Base-by-base conservation (phyloP, 2,329 filamentous ascomycete species). In the Trichothecium sympodiale region DNA sequence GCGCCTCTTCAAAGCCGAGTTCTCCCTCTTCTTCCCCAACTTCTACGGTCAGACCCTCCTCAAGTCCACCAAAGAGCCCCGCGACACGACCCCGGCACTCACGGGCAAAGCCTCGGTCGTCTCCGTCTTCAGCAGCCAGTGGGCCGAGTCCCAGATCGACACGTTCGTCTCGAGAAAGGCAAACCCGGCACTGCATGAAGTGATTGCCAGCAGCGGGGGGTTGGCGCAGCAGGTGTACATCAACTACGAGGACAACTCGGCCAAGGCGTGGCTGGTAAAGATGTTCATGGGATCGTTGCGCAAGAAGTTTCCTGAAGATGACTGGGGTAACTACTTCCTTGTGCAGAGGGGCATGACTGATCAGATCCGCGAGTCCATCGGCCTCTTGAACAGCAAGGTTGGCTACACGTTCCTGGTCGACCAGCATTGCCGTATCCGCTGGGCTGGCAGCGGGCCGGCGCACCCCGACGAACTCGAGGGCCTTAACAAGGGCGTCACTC, bases 391-490 rank as follows among this genome's bases (percentile, higher is more conserved):
- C 60, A 78, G 77, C 46, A 93, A 88, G 59, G 89, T 95, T 25
- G 89, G 88, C 27, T 96, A 95, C 61, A 81, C 88, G 4, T 98
- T 94, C 59, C 68, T 98, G 33, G 68, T 98, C 39, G 91, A 98
- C 55, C 69, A 78, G 42, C 69, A 88, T 43, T 94, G 87, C 56
- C 83, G 78, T 60, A 93, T 98, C 47, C 74, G 91, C 38, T 98
- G 91, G 91, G 91, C 89, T 1, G 91, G 84, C 4, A 94, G 87
- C 50, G 84, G 80, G 10, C 55, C 68, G 32, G 75, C 78, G 31
- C 68, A 77, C 42, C 69, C 69, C 0, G 71, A 72, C 14, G 85
- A 93, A 63, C 69, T 67, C 44, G 70, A 78, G 36, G 72, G 76
- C 29, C 53, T 93, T 52, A 72, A 74, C 29, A 82, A 65, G 54